Evolutionary conservation across 306 rosid genomes (phyloP).

Genomic region (Pterocarpus santalinus): DNA sequence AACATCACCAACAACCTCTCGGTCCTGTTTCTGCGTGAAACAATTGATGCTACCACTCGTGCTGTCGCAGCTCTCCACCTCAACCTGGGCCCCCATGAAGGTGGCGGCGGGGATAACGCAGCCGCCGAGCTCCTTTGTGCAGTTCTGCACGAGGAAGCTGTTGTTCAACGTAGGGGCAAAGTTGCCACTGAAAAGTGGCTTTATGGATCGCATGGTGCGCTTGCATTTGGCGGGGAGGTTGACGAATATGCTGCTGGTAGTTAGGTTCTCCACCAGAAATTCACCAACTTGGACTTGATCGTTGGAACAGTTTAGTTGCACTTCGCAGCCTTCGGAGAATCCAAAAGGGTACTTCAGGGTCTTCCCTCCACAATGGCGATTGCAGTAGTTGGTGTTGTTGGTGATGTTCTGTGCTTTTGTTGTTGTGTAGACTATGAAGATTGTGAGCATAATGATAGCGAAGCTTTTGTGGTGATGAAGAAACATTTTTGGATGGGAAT

Average conservation of each 20-base stretch:
- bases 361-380: constrained; percentile 42
- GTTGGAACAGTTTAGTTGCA: constrained; percentile 49
- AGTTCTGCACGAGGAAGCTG: constrained; percentile 66
- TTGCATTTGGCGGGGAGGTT: constrained; percentile 62
- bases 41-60: constrained; percentile 60
- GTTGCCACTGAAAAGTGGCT: constrained; percentile 45
- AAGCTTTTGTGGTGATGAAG: constrained; percentile 31
- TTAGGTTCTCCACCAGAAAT: constrained; percentile 60
- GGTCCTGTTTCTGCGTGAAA: constrained; percentile 20
- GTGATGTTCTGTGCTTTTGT: constrained; percentile 47
- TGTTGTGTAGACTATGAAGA: constrained; percentile 46
- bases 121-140: constrained; percentile 39
- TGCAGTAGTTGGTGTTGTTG: constrained; percentile 27
- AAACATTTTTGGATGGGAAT: constrained; percentile 51
- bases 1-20: background rate
- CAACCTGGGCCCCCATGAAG: constrained; percentile 41
- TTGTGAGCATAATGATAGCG: constrained; percentile 33
- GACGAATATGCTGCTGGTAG: constrained; percentile 59
- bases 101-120: constrained; percentile 56
- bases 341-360: constrained; percentile 75
- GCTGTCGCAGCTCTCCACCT: constrained; percentile 29
- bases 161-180: constrained; percentile 61
- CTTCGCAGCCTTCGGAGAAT: constrained; percentile 55
- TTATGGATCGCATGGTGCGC: constrained; percentile 51
- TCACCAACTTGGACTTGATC: constrained; percentile 43